Evolutionary conservation across 192 early-diverging fungal species (phyloP), one percentile per base, ranked within the genome.

Genomic region (Helicostylum pulchrum): DNA sequence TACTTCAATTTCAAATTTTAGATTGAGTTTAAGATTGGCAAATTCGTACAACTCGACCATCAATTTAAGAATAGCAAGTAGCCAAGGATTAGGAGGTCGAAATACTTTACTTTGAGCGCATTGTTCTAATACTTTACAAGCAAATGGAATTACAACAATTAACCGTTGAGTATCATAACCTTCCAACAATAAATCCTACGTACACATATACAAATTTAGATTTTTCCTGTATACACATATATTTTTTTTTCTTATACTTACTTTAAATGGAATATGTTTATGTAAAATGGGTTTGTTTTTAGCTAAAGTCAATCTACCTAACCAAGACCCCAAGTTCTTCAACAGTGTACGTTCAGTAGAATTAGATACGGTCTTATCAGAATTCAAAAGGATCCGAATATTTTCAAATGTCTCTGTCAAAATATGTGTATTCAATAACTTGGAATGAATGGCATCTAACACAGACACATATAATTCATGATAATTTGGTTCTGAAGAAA

Each of bases 1-100:
- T 6, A 99, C 94, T 76, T 99, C 97, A 52, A 99, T 93, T 70
- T 98, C 95, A 78, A 99, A 99, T 58, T 95, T 97, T 42, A 97
- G 85, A 58, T 94, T 96, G 43, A 98, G 81, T 76, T 95, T 98
- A 34, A 99, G 76, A 64, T 96, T 92, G 0, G 93, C 95, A 71
- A 84, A 92, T 49, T 91, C 87, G 77, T 97, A 98, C 9, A 99
- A 79, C 74, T 99, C 97, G 3, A 90, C 89, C 44, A 99, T 75
- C 14, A 98, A 81, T 52, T 85, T 85, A 83, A 99, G 85, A 60
- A 95, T 94, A 32, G 92, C 92, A 87, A 99, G 94, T 46, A 99
- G 70, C 97, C 97, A 99, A 14, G 97, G 97, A 77, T 96, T 97
- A 31, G 97, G 95, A 10, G 93, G 92, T 55, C 87, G 88, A 77